Conservation (phyloP, 768 basidiomycete genomes). For the Rhodotorula diobovata region DNA sequence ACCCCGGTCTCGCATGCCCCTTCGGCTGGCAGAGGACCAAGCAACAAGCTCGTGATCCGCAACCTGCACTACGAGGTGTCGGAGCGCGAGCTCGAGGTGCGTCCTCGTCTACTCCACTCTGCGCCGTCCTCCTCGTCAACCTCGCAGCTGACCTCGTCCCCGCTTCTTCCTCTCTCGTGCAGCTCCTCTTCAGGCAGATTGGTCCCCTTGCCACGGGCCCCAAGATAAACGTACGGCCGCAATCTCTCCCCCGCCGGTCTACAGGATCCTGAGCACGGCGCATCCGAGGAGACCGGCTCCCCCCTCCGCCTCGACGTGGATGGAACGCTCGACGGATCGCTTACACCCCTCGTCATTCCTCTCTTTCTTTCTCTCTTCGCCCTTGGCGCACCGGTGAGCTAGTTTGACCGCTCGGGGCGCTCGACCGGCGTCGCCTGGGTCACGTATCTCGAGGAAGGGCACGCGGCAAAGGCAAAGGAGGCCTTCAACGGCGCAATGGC, state of each 20-base stretch:
- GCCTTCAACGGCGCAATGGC: slow-evolving; percentile 42
- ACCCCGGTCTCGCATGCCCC: background rate
- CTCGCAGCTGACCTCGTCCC: background rate
- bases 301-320: background rate
- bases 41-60: slow-evolving; percentile 31
- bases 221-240: slow-evolving; percentile 43
- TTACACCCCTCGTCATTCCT: slow-evolving; percentile 6
- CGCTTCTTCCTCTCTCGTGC: background rate
- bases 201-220: slow-evolving; percentile 38
- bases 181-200: slow-evolving; percentile 43
- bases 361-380: background rate
- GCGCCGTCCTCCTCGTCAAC: background rate
- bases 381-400: background rate
- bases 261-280: background rate
- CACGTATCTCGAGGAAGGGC: slow-evolving; percentile 29
- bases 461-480: slow-evolving; percentile 39
- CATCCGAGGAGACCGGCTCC: background rate
- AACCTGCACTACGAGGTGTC: slow-evolving; percentile 44
- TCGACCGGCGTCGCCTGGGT: slow-evolving; percentile 40
- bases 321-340: slow-evolving; percentile 1
- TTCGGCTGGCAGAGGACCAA: background rate
- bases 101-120: background rate
- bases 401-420: slow-evolving; percentile 44
- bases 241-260: background rate
- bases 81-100: slow-evolving; percentile 43